These are phyloP conservation scores for Daldinia decipiens DNA, from an alignment of 495 filamentous ascomycete species.

Conservation along the genomic window DNA sequence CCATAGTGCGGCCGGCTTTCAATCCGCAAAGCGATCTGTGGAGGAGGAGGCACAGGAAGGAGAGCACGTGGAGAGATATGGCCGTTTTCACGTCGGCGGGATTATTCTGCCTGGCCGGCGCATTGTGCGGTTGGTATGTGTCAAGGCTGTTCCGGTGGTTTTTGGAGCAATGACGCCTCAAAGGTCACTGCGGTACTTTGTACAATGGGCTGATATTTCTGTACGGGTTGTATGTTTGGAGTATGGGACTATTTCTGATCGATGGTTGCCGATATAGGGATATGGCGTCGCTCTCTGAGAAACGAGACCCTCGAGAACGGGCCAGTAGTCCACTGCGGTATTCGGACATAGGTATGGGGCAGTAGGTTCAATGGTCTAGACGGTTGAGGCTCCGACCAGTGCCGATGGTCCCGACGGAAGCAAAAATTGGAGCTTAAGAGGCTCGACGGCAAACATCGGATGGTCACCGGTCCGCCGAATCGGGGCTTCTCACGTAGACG, in stretches of 20 bases:
- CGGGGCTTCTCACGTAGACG: background rate
- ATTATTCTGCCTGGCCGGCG: constrained; percentile 31
- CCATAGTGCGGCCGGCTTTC: constrained; percentile 43
- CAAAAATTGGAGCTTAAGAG: constrained; percentile 32
- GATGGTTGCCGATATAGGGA: background rate
- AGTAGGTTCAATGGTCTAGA: constrained; percentile 22
- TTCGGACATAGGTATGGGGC: constrained; percentile 35
- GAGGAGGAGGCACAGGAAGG: constrained; percentile 38
- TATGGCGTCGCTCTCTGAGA: background rate
- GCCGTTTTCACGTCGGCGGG: constrained; percentile 36
- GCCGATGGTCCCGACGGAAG: constrained; percentile 28
- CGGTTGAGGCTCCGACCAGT: constrained; percentile 37
- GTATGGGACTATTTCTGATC: background rate
- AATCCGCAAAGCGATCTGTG: constrained; percentile 45
- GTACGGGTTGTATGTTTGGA: constrained; percentile 9
- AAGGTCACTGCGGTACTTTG: background rate
- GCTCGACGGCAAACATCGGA: constrained; percentile 35
- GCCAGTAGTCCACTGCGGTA: constrained; percentile 23
- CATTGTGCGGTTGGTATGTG: constrained; percentile 29
- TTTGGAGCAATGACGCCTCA: constrained; percentile 15
- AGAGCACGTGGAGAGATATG: constrained; percentile 46
- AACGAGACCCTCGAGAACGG: background rate
- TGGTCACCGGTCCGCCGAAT: constrained; percentile 27
- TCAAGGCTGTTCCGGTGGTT: constrained; percentile 25
- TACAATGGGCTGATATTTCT: constrained; percentile 29